phyloP scores from a whole-genome alignment of 495 filamentous ascomycete genomes.

The Acidiella bohemica region DNA sequence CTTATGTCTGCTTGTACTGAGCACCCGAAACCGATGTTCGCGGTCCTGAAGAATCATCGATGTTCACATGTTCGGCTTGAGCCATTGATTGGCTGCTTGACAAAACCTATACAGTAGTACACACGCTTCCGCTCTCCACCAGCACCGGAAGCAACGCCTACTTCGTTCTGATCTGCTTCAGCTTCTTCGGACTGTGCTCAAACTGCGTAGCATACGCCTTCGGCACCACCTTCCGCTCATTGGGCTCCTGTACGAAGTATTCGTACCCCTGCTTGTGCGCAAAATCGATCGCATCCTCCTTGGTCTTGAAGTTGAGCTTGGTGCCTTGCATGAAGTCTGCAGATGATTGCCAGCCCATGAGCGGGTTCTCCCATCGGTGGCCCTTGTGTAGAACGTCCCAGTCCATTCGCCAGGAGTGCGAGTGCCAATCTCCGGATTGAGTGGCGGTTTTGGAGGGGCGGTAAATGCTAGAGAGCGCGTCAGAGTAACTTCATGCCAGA shows the following conservation, averaged over 20 bases:
- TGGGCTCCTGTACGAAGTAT: constrained; percentile 97
- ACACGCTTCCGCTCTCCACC: no score
- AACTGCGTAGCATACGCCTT: constrained; percentile 99
- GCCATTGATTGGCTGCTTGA: no score
- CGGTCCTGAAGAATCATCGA: no score
- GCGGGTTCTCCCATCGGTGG: constrained; percentile 92
- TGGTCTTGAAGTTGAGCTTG: constrained; percentile 73
- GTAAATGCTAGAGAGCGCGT: constrained; percentile 65
- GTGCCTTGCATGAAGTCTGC: constrained; percentile 88
- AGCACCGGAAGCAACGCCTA: no score
- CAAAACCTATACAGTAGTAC: no score
- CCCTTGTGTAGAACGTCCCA: constrained; percentile 84
- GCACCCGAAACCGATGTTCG: no score
- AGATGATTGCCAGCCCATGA: constrained; percentile 98
- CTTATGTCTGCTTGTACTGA: no score
- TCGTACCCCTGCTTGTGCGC: constrained; percentile 98
- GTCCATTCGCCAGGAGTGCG: constrained; percentile 90
- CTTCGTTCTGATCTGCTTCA: constrained; percentile 91
- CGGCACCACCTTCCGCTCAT: constrained; percentile 66
- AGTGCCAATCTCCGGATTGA: constrained; percentile 76
- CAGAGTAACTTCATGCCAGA: no score
- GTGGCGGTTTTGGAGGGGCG: constrained; percentile 80
- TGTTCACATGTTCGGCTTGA: no score
- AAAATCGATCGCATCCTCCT: constrained; percentile 90
- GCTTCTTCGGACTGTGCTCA: constrained; percentile 62